Conservation (phyloP, 495 filamentous ascomycete genomes). For the Articulospora tetracladia region DNA sequence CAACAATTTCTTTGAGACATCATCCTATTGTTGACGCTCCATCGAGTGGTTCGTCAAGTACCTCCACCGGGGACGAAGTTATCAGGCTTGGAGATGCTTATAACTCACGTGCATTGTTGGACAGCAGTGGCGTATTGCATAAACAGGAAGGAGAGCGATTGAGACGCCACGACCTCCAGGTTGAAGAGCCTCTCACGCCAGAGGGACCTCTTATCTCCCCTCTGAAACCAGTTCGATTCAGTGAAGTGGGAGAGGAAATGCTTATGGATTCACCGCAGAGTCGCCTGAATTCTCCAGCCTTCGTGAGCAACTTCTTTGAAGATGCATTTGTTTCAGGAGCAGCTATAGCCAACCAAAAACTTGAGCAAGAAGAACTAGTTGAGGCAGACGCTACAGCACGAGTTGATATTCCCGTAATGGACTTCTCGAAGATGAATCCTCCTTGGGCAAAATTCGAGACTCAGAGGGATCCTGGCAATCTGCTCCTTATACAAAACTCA, state of each 20-base stretch:
- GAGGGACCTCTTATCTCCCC: slow-evolving; percentile 25
- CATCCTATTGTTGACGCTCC: slow-evolving; percentile 3
- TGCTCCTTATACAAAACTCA: slow-evolving; percentile 6
- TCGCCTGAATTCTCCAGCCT: slow-evolving; percentile 29
- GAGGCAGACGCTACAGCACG: slow-evolving; percentile 53
- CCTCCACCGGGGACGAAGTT: slow-evolving; percentile 18
- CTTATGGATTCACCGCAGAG: slow-evolving; percentile 11
- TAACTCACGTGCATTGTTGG: slow-evolving; percentile 22
- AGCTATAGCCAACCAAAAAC: slow-evolving; percentile 30
- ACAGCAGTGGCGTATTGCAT: slow-evolving; percentile 21
- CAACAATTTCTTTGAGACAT: slow-evolving; percentile 14
- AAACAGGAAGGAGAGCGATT: slow-evolving; percentile 23
- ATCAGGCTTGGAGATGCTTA: slow-evolving; percentile 22
- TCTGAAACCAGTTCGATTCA: slow-evolving; percentile 35
- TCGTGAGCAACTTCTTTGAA: slow-evolving; percentile 39
- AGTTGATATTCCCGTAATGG: slow-evolving; percentile 54
- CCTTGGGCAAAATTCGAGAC: slow-evolving; percentile 46
- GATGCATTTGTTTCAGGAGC: slow-evolving; percentile 32
- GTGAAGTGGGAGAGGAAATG: slow-evolving; percentile 26
- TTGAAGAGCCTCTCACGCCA: slow-evolving; percentile 40
- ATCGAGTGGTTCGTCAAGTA: slow-evolving; percentile 5
- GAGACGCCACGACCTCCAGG: slow-evolving; percentile 32
- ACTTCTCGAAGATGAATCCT: slow-evolving; percentile 51
- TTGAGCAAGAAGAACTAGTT: slow-evolving; percentile 61
- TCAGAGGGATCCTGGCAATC: background rate